These are phyloP conservation scores for Pseudogymnoascus sp. DNA, from an alignment of 2,329 filamentous ascomycete genomes.

Conservation along the genomic window DNA sequence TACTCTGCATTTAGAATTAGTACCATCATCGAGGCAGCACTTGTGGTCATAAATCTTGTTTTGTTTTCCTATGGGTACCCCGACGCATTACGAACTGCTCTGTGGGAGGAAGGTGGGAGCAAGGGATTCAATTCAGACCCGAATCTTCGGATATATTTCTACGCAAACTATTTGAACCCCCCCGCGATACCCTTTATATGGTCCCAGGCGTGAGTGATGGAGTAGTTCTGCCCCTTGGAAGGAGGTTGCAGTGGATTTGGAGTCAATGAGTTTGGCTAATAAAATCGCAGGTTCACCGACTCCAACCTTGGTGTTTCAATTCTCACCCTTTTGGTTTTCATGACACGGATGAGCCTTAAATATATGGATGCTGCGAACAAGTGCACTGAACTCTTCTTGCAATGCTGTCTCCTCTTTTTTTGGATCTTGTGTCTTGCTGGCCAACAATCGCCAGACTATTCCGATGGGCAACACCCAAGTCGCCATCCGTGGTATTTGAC, in stretches of 20 bases:
- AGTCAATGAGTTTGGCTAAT: background rate
- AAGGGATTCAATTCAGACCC: slow-evolving; percentile 18
- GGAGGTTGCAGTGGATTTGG: background rate
- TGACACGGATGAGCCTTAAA: background rate
- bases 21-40: background rate
- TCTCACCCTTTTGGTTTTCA: background rate
- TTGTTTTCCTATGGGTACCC: slow-evolving; percentile 13
- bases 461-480: background rate
- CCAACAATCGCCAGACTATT: background rate
- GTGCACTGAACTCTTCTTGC: background rate
- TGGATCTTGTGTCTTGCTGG: background rate
- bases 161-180: slow-evolving; percentile 16
- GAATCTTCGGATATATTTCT: slow-evolving; percentile 15
- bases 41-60: background rate
- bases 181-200: slow-evolving; percentile 16
- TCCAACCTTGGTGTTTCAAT: slow-evolving; percentile 4
- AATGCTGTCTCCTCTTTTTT: background rate
- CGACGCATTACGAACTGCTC: slow-evolving; percentile 2
- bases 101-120: slow-evolving; percentile 16
- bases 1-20: background rate
- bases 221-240: background rate
- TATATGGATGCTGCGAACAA: background rate
- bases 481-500: background rate
- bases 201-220: slow-evolving; percentile 14
- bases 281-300: background rate